phyloP scores from a whole-genome alignment of 805 yeast genomes.

The Suhomyces faveliae region DNA sequence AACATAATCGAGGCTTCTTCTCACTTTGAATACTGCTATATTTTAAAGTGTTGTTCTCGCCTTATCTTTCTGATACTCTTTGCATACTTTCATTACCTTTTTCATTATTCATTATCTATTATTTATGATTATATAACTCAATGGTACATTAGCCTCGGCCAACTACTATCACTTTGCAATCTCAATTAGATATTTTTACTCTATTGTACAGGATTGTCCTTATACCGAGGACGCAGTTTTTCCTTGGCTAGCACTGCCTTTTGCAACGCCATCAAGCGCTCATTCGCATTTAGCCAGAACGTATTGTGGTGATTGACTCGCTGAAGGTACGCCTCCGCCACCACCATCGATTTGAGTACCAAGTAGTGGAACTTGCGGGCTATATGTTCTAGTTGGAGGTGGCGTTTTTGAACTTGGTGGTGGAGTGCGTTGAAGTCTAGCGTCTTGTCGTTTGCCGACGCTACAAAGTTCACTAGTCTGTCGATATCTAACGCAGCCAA shows the following conservation, averaged over 20 bases:
- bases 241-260: background rate
- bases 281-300: constrained; percentile 28
- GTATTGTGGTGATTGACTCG: constrained; percentile 22
- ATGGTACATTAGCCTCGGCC: too few relatives aligned
- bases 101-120: too few relatives aligned
- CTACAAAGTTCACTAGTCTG: constrained; percentile 17
- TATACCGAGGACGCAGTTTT: background rate
- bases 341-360: constrained; percentile 28
- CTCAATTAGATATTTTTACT: too few relatives aligned
- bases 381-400: constrained; percentile 14
- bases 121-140: too few relatives aligned
- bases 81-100: too few relatives aligned
- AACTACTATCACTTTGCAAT: too few relatives aligned
- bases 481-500: constrained; percentile 24
- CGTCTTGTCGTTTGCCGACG: constrained; percentile 15
- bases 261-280: constrained; percentile 8
- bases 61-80: too few relatives aligned
- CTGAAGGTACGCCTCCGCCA: constrained; percentile 26
- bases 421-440: constrained; percentile 16
- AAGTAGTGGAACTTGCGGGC: constrained; percentile 20
- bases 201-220: too few relatives aligned
- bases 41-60: too few relatives aligned
- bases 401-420: constrained; percentile 6
- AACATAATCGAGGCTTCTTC: too few relatives aligned
- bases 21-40: too few relatives aligned